Base-by-base conservation (phyloP, 164 flowering plant genomes). In the Tinospora cordifolia region DNA sequence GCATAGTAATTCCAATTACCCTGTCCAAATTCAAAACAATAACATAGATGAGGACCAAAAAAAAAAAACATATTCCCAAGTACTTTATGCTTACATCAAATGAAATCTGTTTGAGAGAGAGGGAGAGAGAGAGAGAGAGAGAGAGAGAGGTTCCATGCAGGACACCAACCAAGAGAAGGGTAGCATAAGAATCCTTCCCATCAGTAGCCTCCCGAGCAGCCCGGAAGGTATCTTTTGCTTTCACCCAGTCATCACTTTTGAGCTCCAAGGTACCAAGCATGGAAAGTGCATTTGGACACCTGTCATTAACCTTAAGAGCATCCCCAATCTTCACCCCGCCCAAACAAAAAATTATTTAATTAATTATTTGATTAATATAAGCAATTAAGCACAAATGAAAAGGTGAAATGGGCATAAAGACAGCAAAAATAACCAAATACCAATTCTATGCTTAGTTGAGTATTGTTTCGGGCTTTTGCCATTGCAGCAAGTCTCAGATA, bases 1-100 rank as follows among this genome's bases (percentile, higher is more conserved):
- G 99, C 99, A 83, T 84, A 92, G 83, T 92, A 95, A 73, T 95
- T 95, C 99, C 98, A 95, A 81, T 95, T 95, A 21, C 99, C 99
- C 98, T 94, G 44, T n/a, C 10, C 39, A 77, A 82, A 68, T 22
- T 26, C 62, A 73, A 72, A 72, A 67, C 49, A 78, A 60, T 25
- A 51, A 34, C 40, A 70, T 10, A 26, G 21, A 30, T 19, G 24
- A 69, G 62, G 51, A n/a, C 30, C 17, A 51, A 19, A 54, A 30
- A 67, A 3, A 54, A 69, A n/a, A 59, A 2, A 54, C 65, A 40
- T 25, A 67, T n/a, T 36, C 22, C 24, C 21, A 17, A n/a, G 6
- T 9, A 19, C n/a, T 54, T 54, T 8, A 54, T 54, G 60, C 60
- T 54, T n/a, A 54, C 7, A 54, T 21, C 60, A 54, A 54, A 54